Conservation (phyloP, 371 early-diverging fungal genomes). For the Sporodiniella umbellata region DNA sequence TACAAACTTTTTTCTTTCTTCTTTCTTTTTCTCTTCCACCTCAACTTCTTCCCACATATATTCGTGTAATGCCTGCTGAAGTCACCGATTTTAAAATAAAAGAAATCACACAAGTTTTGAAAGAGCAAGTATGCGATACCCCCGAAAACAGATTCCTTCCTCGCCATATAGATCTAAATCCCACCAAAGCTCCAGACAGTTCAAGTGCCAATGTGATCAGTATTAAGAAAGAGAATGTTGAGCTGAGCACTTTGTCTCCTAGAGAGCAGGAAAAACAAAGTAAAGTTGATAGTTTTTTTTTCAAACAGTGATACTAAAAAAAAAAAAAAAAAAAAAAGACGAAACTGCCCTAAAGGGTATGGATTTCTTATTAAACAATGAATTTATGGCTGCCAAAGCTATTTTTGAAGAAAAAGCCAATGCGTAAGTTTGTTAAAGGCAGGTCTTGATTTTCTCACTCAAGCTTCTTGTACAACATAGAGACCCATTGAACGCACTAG, state of each 20-base stretch:
- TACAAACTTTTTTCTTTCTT: neutral
- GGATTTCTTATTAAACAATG: slow-evolving; percentile 31
- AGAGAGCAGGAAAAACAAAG: slow-evolving; percentile 30
- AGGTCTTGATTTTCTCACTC: slow-evolving; percentile 5
- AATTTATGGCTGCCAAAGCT: slow-evolving; percentile 28
- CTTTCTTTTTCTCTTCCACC: neutral
- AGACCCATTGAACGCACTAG: slow-evolving; percentile 1
- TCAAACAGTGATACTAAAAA: neutral
- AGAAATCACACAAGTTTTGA: neutral
- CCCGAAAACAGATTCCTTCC: neutral
- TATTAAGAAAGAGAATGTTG: neutral
- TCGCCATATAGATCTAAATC: neutral
- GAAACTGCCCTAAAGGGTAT: slow-evolving; percentile 30
- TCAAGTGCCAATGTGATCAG: slow-evolving; percentile 1
- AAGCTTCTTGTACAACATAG: slow-evolving; percentile 3
- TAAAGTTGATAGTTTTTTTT: neutral
- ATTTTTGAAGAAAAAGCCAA: slow-evolving; percentile 11
- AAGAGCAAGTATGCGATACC: neutral
- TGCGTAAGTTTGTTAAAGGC: neutral
- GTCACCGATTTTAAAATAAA: neutral
- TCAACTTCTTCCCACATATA: no score
- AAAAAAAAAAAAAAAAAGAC: no score
- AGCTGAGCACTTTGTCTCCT: slow-evolving; percentile 8
- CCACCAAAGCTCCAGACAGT: neutral
- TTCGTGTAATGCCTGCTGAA: neutral